Conservation (phyloP, 2,329 filamentous ascomycete genomes). For the Aspergillus intermedius region DNA sequence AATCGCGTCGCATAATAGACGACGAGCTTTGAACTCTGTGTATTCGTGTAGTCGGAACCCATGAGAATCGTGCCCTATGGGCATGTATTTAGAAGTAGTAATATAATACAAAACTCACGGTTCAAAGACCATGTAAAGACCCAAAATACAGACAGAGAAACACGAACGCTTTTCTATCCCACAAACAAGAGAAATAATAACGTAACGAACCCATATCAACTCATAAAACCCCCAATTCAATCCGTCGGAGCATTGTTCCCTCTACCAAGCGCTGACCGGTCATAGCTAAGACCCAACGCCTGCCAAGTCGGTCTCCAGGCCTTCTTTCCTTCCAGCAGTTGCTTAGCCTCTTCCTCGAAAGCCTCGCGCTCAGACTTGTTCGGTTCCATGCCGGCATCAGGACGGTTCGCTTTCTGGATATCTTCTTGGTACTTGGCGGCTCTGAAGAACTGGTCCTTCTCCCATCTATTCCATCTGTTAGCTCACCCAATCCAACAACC, state of each 20-base stretch:
- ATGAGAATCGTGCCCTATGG: too few relatives aligned
- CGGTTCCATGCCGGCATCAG: slow-evolving; percentile 29
- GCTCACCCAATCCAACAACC: background rate
- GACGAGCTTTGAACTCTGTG: too few relatives aligned
- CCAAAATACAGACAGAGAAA: too few relatives aligned
- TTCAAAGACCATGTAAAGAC: too few relatives aligned
- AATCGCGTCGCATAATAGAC: too few relatives aligned
- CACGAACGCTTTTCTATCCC: too few relatives aligned
- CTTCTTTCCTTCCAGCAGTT: slow-evolving; percentile 54
- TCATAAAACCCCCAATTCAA: background rate
- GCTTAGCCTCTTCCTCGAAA: slow-evolving; percentile 56
- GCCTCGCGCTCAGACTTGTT: slow-evolving; percentile 38
- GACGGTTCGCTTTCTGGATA: slow-evolving; percentile 27
- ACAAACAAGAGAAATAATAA: too few relatives aligned
- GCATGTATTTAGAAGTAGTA: too few relatives aligned
- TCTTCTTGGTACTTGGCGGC: slow-evolving; percentile 45
- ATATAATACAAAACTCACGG: too few relatives aligned
- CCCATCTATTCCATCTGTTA: slow-evolving; percentile 46
- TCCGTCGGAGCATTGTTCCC: slow-evolving; percentile 9
- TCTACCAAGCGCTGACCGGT: slow-evolving; percentile 19
- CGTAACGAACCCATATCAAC: too few relatives aligned
- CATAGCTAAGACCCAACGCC: slow-evolving; percentile 34
- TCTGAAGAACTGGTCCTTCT: slow-evolving; percentile 53
- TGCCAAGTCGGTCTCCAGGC: slow-evolving; percentile 54
- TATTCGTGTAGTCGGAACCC: too few relatives aligned